Evolutionary conservation across 495 filamentous ascomycete genomes (phyloP), one percentile per base, ranked within the genome.

Genomic region (Trypethelium eluteriae): DNA sequence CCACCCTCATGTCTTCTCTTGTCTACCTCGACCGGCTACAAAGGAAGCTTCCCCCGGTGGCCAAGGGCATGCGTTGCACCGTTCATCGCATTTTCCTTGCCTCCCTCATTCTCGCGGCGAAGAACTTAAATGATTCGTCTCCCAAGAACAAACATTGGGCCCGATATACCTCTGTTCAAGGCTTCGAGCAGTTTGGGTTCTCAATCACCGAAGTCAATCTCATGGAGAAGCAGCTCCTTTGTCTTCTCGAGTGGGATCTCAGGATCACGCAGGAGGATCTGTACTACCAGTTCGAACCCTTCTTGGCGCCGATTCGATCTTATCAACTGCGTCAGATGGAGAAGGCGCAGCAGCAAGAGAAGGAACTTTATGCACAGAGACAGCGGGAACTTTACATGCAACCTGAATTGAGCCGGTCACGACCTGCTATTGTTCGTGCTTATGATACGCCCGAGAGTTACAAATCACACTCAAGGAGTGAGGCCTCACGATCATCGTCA

Each of bases 81-180:
- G 92, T 94, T 53, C 94, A 98, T 76, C 86, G 88, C 41, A 91
- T 91, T 77, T 91, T 91, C 78, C 84, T 91, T 32, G 88, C 88
- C n/a, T 85, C 87, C 10, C 83, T 91, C 66, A 91, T 91, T 68
- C 83, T 91, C 38, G 86, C 88, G 9, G 88, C 88, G 9, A 91
- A 91, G 82, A 89, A 91, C 73, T 76, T 91, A 59, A 91, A 91
- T 72, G 88, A 91, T 80, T 96, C 93, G 62, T 96, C 92, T 36
- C 94, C 95, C 63, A 98, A 98, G 88, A 98, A 98, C 84, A 98
- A 97, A 86, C 94, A 98, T 81, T 98, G 94, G 94, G 92, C 94
- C 38, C 86, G 84, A 67, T 98, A 98, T 81, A 93, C 89, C 63
- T 77, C 79, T 49, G 86, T 94, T 66, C 85, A 87, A 70, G 88